Evolutionary conservation across 2,329 filamentous ascomycete species (phyloP), one percentile per base, ranked within the genome.

Genomic region (Falciphora oryzae): DNA sequence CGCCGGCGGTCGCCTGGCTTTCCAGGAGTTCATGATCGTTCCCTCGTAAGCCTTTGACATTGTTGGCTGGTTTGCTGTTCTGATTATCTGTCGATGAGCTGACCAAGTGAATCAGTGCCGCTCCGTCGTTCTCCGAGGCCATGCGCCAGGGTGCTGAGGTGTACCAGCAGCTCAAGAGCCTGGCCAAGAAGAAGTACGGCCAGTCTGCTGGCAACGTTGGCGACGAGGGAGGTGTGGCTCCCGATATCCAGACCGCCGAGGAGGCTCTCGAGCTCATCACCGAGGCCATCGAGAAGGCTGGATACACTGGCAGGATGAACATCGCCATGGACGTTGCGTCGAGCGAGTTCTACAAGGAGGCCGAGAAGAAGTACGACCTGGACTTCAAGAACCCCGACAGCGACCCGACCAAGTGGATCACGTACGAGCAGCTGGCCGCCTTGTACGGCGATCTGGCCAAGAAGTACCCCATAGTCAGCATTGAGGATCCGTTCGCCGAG

Each of bases 321-420:
- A 99, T 99, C 74, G 95, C 95, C 78, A 96, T 99, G 93, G 95
- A 99, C 76, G 94, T 98, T 77, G 95, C 95, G 70, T 97, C 95
- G 70, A 96, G 91, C 85, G 95, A 99, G 81, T 99, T 99, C 87
- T 99, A 99, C 90, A 98, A 98, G 85, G 80, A 84, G 74, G 92
- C 95, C 63, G 94, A 83, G 78, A 97, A 98, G 91, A 98, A 98
- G 87, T 99, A 99, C 87, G 95, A 99, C 78, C 87, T 99, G 70
- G 95, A 98, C 89, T 99, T 98, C 92, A 98, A 99, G 92, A 99
- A 99, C 89, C 94, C 95, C 75, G 90, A 98, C 69, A 95, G 90
- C 79, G 95, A 99, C 84, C 86, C 89, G 76, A 86, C 81, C 85
- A 98, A 99, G 88, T 98, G 95, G 95, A 85, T 99, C 85, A 97